Evolutionary conservation across 1,139 yeast genomes (phyloP).

Genomic region (Yamadazyma epiphylla): DNA sequence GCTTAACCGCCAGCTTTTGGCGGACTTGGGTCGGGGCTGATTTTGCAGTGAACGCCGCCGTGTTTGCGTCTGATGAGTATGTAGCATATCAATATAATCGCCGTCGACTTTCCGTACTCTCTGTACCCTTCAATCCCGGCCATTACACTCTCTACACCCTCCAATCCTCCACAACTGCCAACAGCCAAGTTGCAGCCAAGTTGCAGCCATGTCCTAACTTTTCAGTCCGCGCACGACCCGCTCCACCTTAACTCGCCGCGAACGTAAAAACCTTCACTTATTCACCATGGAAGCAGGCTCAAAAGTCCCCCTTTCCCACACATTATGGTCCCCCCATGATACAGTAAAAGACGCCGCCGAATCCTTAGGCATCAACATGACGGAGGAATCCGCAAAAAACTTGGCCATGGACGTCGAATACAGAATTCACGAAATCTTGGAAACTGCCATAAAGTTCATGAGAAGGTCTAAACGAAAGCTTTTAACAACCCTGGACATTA

Average conservation of each 20-base stretch:
- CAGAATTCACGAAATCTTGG: constrained; percentile 90
- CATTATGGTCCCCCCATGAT: constrained; percentile 96
- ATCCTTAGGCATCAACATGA: constrained; percentile 75
- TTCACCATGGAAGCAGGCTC: constrained; percentile 31
- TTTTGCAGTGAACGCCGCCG: too few relatives aligned
- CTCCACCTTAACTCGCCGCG: background rate
- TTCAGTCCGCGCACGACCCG: constrained; percentile 1
- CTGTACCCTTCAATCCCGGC: too few relatives aligned
- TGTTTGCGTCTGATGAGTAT: too few relatives aligned
- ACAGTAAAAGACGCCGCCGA: constrained; percentile 97
- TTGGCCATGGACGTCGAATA: constrained; percentile 99
- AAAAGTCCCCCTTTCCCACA: constrained; percentile 67
- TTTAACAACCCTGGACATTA: constrained; percentile 76
- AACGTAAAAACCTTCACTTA: background rate
- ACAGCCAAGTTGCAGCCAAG: too few relatives aligned
- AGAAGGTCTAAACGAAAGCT: constrained; percentile 86
- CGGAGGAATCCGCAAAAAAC: constrained; percentile 91
- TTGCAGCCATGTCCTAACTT: background rate
- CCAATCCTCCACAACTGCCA: background rate
- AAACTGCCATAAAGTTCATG: constrained; percentile 95
- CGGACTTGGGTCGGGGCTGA: too few relatives aligned
- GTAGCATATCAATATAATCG: too few relatives aligned
- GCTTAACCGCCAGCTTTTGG: constrained; percentile 28
- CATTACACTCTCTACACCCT: too few relatives aligned
- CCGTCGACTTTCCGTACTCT: too few relatives aligned